Evolutionary conservation across 495 filamentous ascomycete genomes (phyloP).

Genomic region (Penicillium antarcticum): DNA sequence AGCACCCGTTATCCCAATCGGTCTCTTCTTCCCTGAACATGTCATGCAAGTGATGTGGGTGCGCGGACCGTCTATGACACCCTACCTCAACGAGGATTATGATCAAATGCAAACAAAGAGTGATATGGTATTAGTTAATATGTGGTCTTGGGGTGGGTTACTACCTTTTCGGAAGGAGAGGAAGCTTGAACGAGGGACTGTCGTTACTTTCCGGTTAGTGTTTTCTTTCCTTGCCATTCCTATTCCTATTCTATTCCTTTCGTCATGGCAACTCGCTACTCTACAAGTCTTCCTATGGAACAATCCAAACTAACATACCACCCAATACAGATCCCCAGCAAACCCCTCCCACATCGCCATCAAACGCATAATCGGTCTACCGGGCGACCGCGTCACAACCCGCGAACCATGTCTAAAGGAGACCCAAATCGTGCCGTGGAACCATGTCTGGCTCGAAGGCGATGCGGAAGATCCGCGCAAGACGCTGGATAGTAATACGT

Average conservation of each 20-base stretch:
- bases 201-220: slow-evolving; percentile 51
- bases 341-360: slow-evolving; percentile 58
- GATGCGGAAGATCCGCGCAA: slow-evolving; percentile 54
- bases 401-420: slow-evolving; percentile 56
- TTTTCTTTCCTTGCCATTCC: neutral
- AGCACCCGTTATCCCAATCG: slow-evolving; percentile 59
- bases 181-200: slow-evolving; percentile 48
- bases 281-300: neutral
- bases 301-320: neutral
- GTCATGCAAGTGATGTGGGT: slow-evolving; percentile 61
- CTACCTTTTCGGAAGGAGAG: slow-evolving; percentile 41
- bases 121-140: slow-evolving; percentile 49
- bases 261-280: no score
- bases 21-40: slow-evolving; percentile 61
- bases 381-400: slow-evolving; percentile 64
- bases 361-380: slow-evolving; percentile 68
- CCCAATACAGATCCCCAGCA: slow-evolving; percentile 53
- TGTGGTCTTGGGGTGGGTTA: slow-evolving; percentile 36
- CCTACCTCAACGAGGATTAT: slow-evolving; percentile 65
- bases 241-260: neutral
- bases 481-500: slow-evolving; percentile 70
- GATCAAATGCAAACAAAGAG: slow-evolving; percentile 50
- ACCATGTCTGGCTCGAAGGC: slow-evolving; percentile 79
- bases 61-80: slow-evolving; percentile 72
- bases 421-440: slow-evolving; percentile 58